A percentile compares a stretch with the other conserved stretches of the same genome.
phyloP scores from a whole-genome alignment of 1,139 yeast species.

The Zhuliangozyma blackwelliae region DNA sequence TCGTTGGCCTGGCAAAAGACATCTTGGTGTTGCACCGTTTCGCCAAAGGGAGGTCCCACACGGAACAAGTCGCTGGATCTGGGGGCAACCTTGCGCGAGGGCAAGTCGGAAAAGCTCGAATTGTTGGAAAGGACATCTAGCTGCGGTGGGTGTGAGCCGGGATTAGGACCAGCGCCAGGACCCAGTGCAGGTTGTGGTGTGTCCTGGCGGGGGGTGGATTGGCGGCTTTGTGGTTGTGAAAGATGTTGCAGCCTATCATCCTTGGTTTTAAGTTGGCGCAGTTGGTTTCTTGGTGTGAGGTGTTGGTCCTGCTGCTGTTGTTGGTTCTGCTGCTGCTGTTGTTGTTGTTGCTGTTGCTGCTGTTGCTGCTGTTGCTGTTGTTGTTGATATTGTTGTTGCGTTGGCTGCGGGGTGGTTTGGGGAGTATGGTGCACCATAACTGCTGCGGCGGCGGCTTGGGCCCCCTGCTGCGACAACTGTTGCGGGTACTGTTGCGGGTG shows the following conservation, averaged over 20 bases:
- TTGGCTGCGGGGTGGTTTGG: slow-evolving; percentile 8
- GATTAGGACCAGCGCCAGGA: too few species aligned
- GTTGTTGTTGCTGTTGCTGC: slow-evolving; percentile 13
- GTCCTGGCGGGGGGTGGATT: too few species aligned
- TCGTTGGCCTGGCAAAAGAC: slow-evolving; percentile 32
- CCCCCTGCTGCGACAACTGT: not conserved
- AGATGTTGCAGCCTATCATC: too few species aligned
- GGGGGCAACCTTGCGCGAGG: slow-evolving; percentile 40
- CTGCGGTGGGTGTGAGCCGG: too few species aligned
- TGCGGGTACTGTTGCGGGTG: slow-evolving; percentile 5
- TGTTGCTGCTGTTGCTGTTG: slow-evolving; percentile 8
- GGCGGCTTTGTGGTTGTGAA: too few species aligned
- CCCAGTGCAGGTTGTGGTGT: too few species aligned
- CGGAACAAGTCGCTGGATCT: slow-evolving; percentile 39
- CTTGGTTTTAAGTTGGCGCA: too few species aligned
- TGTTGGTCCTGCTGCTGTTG: slow-evolving; percentile 9
- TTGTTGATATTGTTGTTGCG: slow-evolving; percentile 6
- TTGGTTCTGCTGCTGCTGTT: slow-evolving; percentile 14
- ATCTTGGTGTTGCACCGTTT: slow-evolving; percentile 36
- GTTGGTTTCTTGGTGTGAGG: too few species aligned
- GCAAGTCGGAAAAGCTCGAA: slow-evolving; percentile 26
- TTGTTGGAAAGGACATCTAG: slow-evolving; percentile 18
- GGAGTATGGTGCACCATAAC: slow-evolving; percentile 8
- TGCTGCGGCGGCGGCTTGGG: slow-evolving; percentile 1
- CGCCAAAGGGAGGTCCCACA: slow-evolving; percentile 40